Base-by-base conservation (phyloP, 2,329 filamentous ascomycete species). In the Fonsecaea erecta region DNA sequence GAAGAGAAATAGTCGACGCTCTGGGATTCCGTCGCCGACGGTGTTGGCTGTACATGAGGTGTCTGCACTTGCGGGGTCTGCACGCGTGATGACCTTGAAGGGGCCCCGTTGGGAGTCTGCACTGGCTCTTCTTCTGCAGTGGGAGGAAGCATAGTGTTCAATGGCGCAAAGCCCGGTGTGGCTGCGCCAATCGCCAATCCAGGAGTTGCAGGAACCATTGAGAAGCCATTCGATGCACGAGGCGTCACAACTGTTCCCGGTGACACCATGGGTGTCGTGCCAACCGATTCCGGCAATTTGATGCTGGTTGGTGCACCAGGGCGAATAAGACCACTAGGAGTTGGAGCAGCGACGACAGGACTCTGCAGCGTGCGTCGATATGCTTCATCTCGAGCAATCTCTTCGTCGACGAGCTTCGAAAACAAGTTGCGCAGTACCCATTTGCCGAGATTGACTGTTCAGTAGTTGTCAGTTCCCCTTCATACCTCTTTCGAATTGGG, bases 401-500 rank as follows among this genome's bases (percentile, higher is more conserved):
- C 92, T 76, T 97, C 93, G 66, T 96, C 91, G 60, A 99, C 90
- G 48, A 98, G 82, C 62, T 90, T 90, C 9, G 90, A 88, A 79
- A 99, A 99, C 0, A 99, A 84, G 77, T 97, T 96, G 35, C 95
- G 87, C 65, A 99, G 80, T 52, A 98, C 88, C 95, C 95, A 99
- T 82, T 96, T 97, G 8, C 95, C 95, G 52, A 98, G 87, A 74
- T 97, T 98, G 77, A 98, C 91, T 95, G 69, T 28, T 28, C 16
- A n/a, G 18, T 21, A 16, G 14, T 35, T 30, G 67, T 75, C 63
- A 75, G 72, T 28, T 55, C 52, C 8, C 24, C 1, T 8, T 46
- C 30, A 2, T 34, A 35, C 4, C 51, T 37, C 16, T 6, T 0
- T 32, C 32, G 6, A 18, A 18, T 11, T 65, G 28, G 28, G 16